Evolutionary conservation across 2,329 filamentous ascomycete species (phyloP).

Genomic region (Penicillium decumbens): DNA sequence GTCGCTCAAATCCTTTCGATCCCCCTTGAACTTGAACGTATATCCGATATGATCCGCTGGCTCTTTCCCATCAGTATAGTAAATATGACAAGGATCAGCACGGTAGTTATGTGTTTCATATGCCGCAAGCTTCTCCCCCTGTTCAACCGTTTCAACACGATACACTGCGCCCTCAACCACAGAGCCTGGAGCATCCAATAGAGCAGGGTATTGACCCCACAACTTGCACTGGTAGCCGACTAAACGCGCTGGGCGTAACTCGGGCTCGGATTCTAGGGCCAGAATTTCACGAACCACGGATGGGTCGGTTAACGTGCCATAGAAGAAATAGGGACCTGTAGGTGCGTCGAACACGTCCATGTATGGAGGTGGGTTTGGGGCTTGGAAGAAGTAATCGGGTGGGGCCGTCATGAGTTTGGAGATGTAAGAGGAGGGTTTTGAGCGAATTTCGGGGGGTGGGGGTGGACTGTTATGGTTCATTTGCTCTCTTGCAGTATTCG

Average conservation of each 20-base stretch:
- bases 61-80: conserved; percentile 4
- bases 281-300: conserved; percentile 19
- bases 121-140: conserved; percentile 19
- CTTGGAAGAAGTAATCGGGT: conserved; percentile 3
- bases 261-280: conserved; percentile 5
- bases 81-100: conserved; percentile 1
- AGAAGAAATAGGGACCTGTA: conserved; percentile 35
- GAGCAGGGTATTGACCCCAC: conserved; percentile 20
- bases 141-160: conserved; percentile 17
- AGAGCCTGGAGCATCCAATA: neutral
- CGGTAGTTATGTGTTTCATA: conserved; percentile 22
- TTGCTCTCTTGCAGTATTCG: too few relatives aligned
- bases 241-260: conserved; percentile 21
- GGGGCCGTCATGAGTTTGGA: neutral
- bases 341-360: conserved; percentile 7
- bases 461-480: too few relatives aligned
- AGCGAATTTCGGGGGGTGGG: conserved; percentile 2
- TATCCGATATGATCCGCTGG: conserved; percentile 3
- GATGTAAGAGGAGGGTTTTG: conserved; percentile 2
- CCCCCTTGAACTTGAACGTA: conserved; percentile 1
- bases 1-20: conserved; percentile 1
- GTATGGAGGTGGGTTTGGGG: neutral
- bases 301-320: conserved; percentile 35
- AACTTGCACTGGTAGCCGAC: conserved; percentile 26
- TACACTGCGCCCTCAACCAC: conserved; percentile 23